Evolutionary conservation across 495 filamentous ascomycete genomes (phyloP), one percentile per base, ranked within the genome.

Genomic region (Monascus purpureus): DNA sequence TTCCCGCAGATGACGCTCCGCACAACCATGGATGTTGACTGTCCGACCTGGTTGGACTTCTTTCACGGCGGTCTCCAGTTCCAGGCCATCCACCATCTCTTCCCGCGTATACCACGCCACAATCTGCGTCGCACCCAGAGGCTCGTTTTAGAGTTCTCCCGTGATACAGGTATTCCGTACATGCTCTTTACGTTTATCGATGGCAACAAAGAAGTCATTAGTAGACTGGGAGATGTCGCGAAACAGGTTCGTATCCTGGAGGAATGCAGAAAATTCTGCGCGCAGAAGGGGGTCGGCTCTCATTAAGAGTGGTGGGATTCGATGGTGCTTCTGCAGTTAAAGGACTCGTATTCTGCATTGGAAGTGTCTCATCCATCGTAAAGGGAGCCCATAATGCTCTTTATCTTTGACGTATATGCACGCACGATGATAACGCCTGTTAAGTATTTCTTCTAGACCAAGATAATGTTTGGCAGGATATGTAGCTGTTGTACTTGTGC

Each of bases 1-100:
- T 97, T 96, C 52, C 77, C 90, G 2, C 90, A 97, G 59, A 84
- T 80, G 55, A 95, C 95, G 90, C 68, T 97, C 30, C 72, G 90
- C 35, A 97, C 90, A 8, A 95, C 90, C 6, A 95, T 95, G 90
- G 90, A 97, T 38, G 80, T 97, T 12, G 88, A 94, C 50, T 97
- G 90, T 50, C 83, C 90, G 1, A 62, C 74, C 17, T 97, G 90
- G 90, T 65, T 97, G 12, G 90, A 97, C 47, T 97, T 92, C 52
- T 73, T 97, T 53, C 90, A 97, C 46, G 90, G 90, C 12, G 90
- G 90, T 22, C 60, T 97, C 47, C 90, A 97, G 53, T 96, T 95
- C 52, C 90, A 97, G 53, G 90, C 80, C 18, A 81, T 97, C 35
- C 90, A 97, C 42, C 90, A 97, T 52, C 65, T 97, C 12, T 97